Evolutionary conservation across 352 stramenopile species (phyloP).

Genomic region (Aphanomyces stellatus): DNA sequence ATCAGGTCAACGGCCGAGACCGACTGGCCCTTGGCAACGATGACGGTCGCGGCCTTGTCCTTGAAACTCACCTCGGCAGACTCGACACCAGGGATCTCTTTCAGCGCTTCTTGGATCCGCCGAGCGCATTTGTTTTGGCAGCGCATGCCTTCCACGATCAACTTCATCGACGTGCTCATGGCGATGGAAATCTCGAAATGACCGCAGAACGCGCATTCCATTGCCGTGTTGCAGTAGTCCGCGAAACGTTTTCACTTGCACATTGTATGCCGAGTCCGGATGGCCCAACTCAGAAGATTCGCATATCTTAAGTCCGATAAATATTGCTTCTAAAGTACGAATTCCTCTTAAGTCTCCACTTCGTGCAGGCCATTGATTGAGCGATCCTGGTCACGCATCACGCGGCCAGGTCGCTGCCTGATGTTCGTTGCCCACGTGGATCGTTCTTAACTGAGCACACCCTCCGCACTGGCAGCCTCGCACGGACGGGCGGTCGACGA

Average conservation of each 20-base stretch:
- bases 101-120: conserved; percentile 69
- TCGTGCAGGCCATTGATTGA: neutral
- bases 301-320: neutral
- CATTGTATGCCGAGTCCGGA: conserved; percentile 9
- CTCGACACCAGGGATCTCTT: conserved; percentile 71
- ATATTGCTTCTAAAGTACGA: neutral
- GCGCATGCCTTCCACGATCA: conserved; percentile 63
- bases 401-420: neutral
- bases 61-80: conserved; percentile 79
- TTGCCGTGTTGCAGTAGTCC: too few relatives aligned
- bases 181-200: conserved; percentile 9
- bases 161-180: neutral
- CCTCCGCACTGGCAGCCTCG: too few relatives aligned
- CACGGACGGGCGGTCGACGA: too few relatives aligned
- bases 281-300: neutral
- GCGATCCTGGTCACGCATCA: too few relatives aligned
- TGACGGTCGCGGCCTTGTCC: conserved; percentile 66
- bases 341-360: neutral
- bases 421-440: too few relatives aligned
- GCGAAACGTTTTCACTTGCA: conserved; percentile 9
- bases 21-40: conserved; percentile 53
- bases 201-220: neutral
- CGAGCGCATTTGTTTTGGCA: conserved; percentile 82
- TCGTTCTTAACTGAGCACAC: too few relatives aligned
- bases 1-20: conserved; percentile 82